Base-by-base conservation (phyloP, 441 rosid genomes). In the Adansonia gregorii region DNA sequence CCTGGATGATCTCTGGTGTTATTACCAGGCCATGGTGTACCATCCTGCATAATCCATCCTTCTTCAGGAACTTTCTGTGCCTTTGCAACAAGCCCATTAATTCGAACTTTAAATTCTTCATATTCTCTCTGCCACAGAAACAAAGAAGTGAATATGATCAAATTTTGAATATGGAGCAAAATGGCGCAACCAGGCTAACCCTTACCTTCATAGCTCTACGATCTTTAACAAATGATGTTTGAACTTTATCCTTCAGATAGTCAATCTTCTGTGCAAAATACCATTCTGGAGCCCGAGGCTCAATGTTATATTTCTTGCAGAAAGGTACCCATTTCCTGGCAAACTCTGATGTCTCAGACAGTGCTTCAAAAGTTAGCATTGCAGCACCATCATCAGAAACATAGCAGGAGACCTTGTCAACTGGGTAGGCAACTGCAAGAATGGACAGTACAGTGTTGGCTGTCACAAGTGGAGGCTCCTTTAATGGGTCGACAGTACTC, bases 41-140 rank as follows among this genome's bases (percentile, higher is more conserved):
- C 99, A 83, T 96, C 99, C 86, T 96, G 99, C 98, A 96, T 93
- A 48, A 93, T 87, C 98, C 99, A 96, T 80, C 99, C 99, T 88
- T 93, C 99, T 82, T 94, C 98, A 39, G 99, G 99, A 85, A 91
- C 82, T 74, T 94, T 96, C 64, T 84, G 87, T 35, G 99, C 98
- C 87, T 96, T 94, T 49, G 97, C 87, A 70, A 96, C 99, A 85
- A 96, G 95, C 76, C 92, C 98, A 78, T 96, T 94, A 74, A 94
- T 41, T 65, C 98, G 90, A 82, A 96, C 83, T 83, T 96, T 96
- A 81, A 91, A 96, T 84, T 96, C 99, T 86, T 96, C 99, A 79
- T 96, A 96, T 67, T 96, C 99, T 77, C 99, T 91, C 99, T 96
- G 93, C 83, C 71, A 75, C 49, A 41, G 79, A 83, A 67, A 65